Evolutionary conservation across 495 filamentous ascomycete species (phyloP).

Genomic region (Daldinia caldariorum): DNA sequence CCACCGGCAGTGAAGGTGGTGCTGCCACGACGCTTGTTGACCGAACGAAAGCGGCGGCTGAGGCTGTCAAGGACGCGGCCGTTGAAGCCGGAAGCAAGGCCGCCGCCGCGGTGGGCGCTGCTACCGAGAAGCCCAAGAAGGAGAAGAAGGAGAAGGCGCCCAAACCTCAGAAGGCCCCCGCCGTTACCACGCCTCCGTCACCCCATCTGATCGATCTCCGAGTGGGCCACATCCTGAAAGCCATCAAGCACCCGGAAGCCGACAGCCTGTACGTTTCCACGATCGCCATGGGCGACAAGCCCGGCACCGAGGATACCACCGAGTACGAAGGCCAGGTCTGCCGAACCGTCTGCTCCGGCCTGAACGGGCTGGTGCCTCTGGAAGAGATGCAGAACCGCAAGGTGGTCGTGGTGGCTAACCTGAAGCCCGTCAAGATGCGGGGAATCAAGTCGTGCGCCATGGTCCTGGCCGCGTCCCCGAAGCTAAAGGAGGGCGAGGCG

Average conservation of each 20-base stretch:
- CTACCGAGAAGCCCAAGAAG: conserved; percentile 74
- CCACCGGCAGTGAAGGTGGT: conserved; percentile 48
- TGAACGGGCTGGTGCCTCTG: conserved; percentile 91
- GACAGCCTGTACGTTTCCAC: conserved; percentile 95
- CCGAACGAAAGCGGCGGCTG: conserved; percentile 60
- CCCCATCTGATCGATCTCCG: conserved; percentile 91
- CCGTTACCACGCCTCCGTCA: conserved; percentile 74
- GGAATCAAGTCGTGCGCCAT: conserved; percentile 95
- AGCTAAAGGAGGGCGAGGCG: conserved; percentile 76
- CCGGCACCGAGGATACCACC: conserved; percentile 84
- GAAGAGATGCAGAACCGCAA: conserved; percentile 96
- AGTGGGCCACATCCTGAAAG: conserved; percentile 96
- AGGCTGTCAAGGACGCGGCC: conserved; percentile 51
- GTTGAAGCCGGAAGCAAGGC: conserved; percentile 53
- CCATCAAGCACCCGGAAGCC: conserved; percentile 93
- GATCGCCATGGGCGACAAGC: conserved; percentile 92
- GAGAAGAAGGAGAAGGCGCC: conserved; percentile 84
- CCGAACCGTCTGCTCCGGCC: conserved; percentile 93
- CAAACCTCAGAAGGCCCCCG: conserved; percentile 72
- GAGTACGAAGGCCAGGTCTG: conserved; percentile 88
- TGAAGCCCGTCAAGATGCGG: conserved; percentile 99
- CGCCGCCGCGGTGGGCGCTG: conserved; percentile 53
- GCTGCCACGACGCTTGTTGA: conserved; percentile 56
- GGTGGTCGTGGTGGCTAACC: conserved; percentile 93
- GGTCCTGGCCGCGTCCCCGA: conserved; percentile 94